Evolutionary conservation across 1,139 yeast species (phyloP).

Genomic region (Geotrichum siamense): DNA sequence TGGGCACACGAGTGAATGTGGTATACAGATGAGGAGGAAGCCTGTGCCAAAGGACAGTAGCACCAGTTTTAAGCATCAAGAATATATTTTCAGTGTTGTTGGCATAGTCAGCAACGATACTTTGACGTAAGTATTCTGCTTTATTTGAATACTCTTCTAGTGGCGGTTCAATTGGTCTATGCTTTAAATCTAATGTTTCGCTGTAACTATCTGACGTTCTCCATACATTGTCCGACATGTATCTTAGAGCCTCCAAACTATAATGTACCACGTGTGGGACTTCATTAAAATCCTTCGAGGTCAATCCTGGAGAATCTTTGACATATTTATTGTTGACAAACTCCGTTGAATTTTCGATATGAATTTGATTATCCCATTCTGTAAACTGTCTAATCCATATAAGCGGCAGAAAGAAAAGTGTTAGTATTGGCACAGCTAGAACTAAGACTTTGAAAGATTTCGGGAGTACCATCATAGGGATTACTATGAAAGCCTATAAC

Average conservation of each 20-base stretch:
- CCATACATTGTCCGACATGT: conserved; percentile 16
- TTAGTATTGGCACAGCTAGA: no score
- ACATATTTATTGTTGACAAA: no score
- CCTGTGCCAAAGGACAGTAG: conserved; percentile 34
- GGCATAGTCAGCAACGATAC: conserved; percentile 27
- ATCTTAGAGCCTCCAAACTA: conserved; percentile 12
- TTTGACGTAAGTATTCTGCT: conserved; percentile 22
- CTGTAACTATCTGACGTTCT: conserved; percentile 12
- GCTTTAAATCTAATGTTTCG: not conserved
- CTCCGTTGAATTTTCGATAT: no score
- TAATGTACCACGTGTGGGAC: conserved; percentile 3
- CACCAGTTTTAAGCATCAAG: conserved; percentile 36
- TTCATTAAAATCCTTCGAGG: conserved; percentile 5
- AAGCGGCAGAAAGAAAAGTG: no score
- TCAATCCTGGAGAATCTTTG: no score
- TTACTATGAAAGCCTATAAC: no score
- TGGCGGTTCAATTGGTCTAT: conserved; percentile 9
- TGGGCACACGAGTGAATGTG: conserved; percentile 32
- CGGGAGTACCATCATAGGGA: no score
- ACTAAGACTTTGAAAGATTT: no score
- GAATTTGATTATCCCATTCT: no score
- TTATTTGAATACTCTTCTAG: conserved; percentile 12
- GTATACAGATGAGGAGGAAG: conserved; percentile 35
- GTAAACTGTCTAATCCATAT: no score
- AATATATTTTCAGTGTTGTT: conserved; percentile 26